Base-by-base conservation (phyloP, 495 filamentous ascomycete genomes). In the Rhypophila decipiens region DNA sequence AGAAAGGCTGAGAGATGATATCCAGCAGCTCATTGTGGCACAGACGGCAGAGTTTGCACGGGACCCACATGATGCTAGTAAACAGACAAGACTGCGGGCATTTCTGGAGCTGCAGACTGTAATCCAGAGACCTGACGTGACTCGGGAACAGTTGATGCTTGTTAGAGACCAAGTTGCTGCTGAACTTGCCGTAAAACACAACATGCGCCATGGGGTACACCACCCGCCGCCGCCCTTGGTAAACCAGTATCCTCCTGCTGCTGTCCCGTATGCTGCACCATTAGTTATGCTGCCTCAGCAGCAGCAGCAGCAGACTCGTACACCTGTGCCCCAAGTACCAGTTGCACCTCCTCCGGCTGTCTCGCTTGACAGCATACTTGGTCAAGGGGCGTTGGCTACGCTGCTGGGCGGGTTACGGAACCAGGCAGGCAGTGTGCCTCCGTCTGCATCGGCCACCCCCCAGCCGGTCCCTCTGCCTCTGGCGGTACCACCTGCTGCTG, bases 41-140 rank as follows among this genome's bases (percentile, higher is more conserved):
- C 80, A 83, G 40, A 82, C 82, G 65, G 76, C 71, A 50, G 83
- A 87, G 50, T 85, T 86, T 67, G 84, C 83, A 50, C 76, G 76
- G 42, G 85, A 80, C 64, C 83, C 81, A 33, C 76, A 78, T 68
- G 86, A 96, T 71, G 68, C 73, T 64, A 77, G 78, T 59, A 74
- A 84, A 53, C 83, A 89, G 67, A 80, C 79, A 49, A 85, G 83
- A 57, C 67, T 97, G 58, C 86, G 90, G 64, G 88, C 90, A 17
- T 76, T 97, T 54, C 68, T 94, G 65, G 88, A 91, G 65, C 77
- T 97, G 51, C 85, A 96, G 68, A 77, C 65, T 39, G 82, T 95
- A 58, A 69, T 97, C 66, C 77, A 85, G 58, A 82, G 73, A 52
- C 86, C 87, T 59, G 78, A 88, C 56, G 77, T 95, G 57, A 80